Evolutionary conservation across 2,329 filamentous ascomycete genomes (phyloP).

Genomic region (Penicillium sp.): DNA sequence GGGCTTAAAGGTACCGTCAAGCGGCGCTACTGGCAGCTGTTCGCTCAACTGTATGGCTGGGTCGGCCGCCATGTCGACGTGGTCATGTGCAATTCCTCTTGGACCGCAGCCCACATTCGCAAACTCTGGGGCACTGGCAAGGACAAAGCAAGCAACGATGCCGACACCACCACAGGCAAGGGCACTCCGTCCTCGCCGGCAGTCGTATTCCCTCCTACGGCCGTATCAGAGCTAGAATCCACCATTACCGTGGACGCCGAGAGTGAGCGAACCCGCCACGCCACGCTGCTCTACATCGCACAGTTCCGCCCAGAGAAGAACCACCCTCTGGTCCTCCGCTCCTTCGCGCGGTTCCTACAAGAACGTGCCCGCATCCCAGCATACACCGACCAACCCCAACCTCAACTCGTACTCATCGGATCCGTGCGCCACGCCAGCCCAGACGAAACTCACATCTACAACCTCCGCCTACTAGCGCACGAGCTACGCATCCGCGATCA

Average conservation of each 20-base stretch:
- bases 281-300: conserved; percentile 86
- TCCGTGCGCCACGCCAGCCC: conserved; percentile 76
- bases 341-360: conserved; percentile 79
- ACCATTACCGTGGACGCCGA: conserved; percentile 73
- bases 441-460: conserved; percentile 71
- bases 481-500: conserved; percentile 83
- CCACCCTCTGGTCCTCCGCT: conserved; percentile 81
- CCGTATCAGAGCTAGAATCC: conserved; percentile 80
- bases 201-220: conserved; percentile 90
- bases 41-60: conserved; percentile 80
- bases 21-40: conserved; percentile 82
- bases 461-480: conserved; percentile 82
- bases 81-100: conserved; percentile 96
- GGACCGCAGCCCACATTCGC: conserved; percentile 86
- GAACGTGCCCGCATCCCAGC: conserved; percentile 57
- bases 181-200: conserved; percentile 46
- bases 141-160: conserved; percentile 25
- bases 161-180: conserved; percentile 50
- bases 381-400: conserved; percentile 51
- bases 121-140: conserved; percentile 72
- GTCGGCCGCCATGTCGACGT: conserved; percentile 85
- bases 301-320: conserved; percentile 99
- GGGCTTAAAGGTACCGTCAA: conserved; percentile 76
- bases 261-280: conserved; percentile 73
- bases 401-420: conserved; percentile 81